Conservation (phyloP, 495 filamentous ascomycete genomes). For the Penicillium pancosmium region DNA sequence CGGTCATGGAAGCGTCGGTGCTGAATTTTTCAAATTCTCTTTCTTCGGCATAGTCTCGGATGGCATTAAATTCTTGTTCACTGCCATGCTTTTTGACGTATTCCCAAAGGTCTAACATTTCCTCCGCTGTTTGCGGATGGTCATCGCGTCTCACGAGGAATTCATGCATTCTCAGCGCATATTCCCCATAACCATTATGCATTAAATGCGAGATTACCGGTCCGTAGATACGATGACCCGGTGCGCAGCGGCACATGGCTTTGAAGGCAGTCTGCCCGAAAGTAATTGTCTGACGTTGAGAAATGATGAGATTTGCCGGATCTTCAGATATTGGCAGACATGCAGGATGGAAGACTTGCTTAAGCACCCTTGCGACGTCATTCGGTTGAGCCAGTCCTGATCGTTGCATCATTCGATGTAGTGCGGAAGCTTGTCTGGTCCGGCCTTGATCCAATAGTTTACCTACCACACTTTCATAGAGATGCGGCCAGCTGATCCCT, state of each 20-base stretch:
- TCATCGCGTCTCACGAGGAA: slow-evolving; percentile 53
- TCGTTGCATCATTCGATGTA: slow-evolving; percentile 47
- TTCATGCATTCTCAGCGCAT: slow-evolving; percentile 64
- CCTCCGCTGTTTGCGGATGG: slow-evolving; percentile 42
- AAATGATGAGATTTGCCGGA: not conserved
- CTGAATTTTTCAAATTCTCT: not conserved
- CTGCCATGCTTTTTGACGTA: slow-evolving; percentile 39
- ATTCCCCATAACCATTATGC: slow-evolving; percentile 43
- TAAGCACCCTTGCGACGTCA: slow-evolving; percentile 43
- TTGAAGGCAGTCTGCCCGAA: slow-evolving; percentile 46
- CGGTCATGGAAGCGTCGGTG: not conserved
- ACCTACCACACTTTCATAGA: slow-evolving; percentile 55
- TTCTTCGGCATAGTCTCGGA: slow-evolving; percentile 28
- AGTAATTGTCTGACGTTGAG: slow-evolving; percentile 7
- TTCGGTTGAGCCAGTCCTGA: slow-evolving; percentile 30
- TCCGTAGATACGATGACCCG: slow-evolving; percentile 60
- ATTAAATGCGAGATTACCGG: slow-evolving; percentile 60
- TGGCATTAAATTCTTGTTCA: slow-evolving; percentile 22
- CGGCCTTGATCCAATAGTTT: slow-evolving; percentile 43
- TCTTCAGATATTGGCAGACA: slow-evolving; percentile 13
- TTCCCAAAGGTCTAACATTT: slow-evolving; percentile 46
- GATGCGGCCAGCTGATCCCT: slow-evolving; percentile 43
- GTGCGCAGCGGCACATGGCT: slow-evolving; percentile 44
- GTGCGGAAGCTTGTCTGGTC: slow-evolving; percentile 44
- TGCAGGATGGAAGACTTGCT: slow-evolving; percentile 23